phyloP scores from a whole-genome alignment of 2,329 filamentous ascomycete genomes.

The Pyrenochaeta sp. region DNA sequence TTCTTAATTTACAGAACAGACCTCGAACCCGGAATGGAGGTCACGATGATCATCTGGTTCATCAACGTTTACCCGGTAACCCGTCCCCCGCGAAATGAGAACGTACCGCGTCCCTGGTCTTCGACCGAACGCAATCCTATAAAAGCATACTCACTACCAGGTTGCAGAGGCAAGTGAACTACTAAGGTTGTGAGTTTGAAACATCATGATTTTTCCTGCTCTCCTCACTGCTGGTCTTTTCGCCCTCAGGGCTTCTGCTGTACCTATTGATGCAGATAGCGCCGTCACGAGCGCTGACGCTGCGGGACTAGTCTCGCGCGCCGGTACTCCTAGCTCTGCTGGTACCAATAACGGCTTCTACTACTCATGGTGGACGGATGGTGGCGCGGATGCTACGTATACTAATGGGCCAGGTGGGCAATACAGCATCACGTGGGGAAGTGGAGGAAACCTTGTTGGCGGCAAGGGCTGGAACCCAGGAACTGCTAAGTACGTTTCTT shows the following conservation, averaged over 20 bases:
- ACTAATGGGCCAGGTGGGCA: conserved; percentile 29
- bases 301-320: conserved; percentile 4
- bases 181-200: background rate
- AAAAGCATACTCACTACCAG: background rate
- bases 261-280: background rate
- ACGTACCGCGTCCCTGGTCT: background rate
- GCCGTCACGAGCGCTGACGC: background rate
- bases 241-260: background rate
- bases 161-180: no score
- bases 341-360: conserved; percentile 60
- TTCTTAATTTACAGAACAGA: background rate
- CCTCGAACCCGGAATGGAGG: background rate
- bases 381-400: conserved; percentile 39
- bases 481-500: conserved; percentile 56
- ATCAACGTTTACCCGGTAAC: no score
- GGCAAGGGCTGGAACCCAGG: conserved; percentile 42
- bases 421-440: conserved; percentile 33
- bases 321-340: conserved; percentile 54
- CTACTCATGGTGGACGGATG: conserved; percentile 68
- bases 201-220: background rate
- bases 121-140: background rate
- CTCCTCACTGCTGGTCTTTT: background rate
- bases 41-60: no score
- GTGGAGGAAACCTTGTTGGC: conserved; percentile 35
- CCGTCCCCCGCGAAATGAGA: background rate